phyloP scores from a whole-genome alignment of 352 stramenopile species.

The Phytophthora constricta region DNA sequence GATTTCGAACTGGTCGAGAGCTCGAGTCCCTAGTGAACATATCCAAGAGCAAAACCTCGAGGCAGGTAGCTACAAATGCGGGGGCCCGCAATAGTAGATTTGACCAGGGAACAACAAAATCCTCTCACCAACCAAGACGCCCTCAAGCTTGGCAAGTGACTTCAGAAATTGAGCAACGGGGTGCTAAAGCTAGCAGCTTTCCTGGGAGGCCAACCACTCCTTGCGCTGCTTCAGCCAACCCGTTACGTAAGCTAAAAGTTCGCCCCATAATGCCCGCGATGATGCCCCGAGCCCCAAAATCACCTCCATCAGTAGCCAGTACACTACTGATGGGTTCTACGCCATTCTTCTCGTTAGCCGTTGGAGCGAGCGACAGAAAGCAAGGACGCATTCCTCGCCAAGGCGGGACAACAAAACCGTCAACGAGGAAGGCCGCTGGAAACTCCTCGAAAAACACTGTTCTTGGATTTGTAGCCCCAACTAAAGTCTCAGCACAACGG shows the following conservation, averaged over 20 bases:
- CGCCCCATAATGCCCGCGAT: slow-evolving; percentile 14
- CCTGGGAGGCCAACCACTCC: slow-evolving; percentile 10
- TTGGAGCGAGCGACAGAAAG: background rate
- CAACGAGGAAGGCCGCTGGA: background rate
- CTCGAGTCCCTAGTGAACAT: background rate
- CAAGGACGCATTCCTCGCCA: slow-evolving; percentile 1
- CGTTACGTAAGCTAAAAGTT: slow-evolving; percentile 27
- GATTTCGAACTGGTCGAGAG: slow-evolving; percentile 4
- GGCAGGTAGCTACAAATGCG: background rate
- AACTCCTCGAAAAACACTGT: background rate
- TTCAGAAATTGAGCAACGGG: background rate
- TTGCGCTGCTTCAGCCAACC: slow-evolving; percentile 9
- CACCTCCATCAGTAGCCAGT: slow-evolving; percentile 17
- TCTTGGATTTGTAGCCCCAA: slow-evolving; percentile 18
- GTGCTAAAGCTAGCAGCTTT: background rate
- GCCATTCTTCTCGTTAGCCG: background rate
- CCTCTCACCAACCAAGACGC: slow-evolving; percentile 19
- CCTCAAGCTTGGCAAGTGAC: slow-evolving; percentile 17
- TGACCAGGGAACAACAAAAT: background rate
- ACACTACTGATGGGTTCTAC: slow-evolving; percentile 22
- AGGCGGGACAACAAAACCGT: slow-evolving; percentile 7
- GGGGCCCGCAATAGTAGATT: slow-evolving; percentile 1
- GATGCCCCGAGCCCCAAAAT: slow-evolving; percentile 18
- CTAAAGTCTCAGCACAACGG: slow-evolving; percentile 26
- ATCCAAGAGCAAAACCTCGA: slow-evolving; percentile 1